Evolutionary conservation across 208 protist species (phyloP), one percentile per base, ranked within the genome.

Genomic region (Naegleria lovaniensis): DNA sequence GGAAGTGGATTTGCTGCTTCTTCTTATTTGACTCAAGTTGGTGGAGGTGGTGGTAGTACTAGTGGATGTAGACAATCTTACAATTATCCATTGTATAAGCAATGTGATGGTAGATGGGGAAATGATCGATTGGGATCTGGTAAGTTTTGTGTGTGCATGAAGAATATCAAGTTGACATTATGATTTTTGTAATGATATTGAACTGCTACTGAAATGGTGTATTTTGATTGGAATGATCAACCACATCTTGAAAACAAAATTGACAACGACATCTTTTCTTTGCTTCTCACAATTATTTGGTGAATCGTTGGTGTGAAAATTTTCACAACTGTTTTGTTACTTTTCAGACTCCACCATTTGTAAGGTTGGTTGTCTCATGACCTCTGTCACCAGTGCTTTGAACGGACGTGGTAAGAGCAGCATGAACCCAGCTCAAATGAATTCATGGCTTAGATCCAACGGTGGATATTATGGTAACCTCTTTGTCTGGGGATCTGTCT

Each of bases 71-170:
- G 67, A 79, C 67, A 79, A 79, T 13, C 13, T 9, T 79, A 88
- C 85, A 39, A 58, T 58, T 83, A 90, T 83, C 88, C 88, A 86
- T n/a, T 91, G 4, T 91, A 38, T 25, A 91, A 91, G 22, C 90
- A 91, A 67, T 91, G 90, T 40, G 90, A 91, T 91, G 6, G 7
- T 29, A 85, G 83, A 67, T 91, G 90, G 90, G 90, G 90, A 7
- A 29, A 19, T 40, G 33, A 90, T 33, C n/a, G 15, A 51, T 52
- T 90, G 75, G 86, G 86, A 59, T 38, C 43, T 48, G 7, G 43
- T 48, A 48, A 48, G 43, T 48, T 9, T n/a, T n/a, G n/a, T n/a
- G n/a, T n/a, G n/a, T n/a, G n/a, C n/a, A n/a, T n/a, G n/a, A n/a
- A n/a, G n/a, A n/a, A n/a, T n/a, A n/a, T n/a, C n/a, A n/a, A n/a